Evolutionary conservation across 345 rosid species (phyloP).

Genomic region (Ricinus communis): DNA sequence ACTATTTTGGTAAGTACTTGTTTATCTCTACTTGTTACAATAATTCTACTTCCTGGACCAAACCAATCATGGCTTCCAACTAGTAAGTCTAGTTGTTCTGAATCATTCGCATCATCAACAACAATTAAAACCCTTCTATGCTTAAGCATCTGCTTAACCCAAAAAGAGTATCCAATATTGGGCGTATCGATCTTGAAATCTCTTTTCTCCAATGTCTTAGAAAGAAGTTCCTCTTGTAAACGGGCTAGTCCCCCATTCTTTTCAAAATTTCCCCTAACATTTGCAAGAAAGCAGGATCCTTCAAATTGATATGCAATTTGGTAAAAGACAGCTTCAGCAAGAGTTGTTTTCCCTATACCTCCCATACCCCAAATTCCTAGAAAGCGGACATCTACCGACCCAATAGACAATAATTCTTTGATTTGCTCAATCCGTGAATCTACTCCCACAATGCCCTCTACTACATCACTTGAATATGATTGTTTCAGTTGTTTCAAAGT

Average conservation of each 20-base stretch:
- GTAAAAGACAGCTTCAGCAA: slow-evolving; percentile 9
- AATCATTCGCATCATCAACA: slow-evolving; percentile 9
- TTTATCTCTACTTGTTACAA: slow-evolving; percentile 15
- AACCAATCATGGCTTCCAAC: not conserved
- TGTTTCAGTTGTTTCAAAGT: not conserved
- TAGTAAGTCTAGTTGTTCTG: not conserved
- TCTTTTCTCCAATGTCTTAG: not conserved
- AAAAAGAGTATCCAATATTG: not conserved
- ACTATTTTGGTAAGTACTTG: slow-evolving; percentile 6
- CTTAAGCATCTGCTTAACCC: not conserved
- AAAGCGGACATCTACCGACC: not conserved
- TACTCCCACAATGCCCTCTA: slow-evolving; percentile 16
- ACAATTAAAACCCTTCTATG: not conserved
- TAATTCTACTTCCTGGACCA: slow-evolving; percentile 15
- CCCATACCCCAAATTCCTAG: slow-evolving; percentile 28
- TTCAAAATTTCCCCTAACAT: slow-evolving; percentile 14
- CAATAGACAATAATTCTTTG: not conserved
- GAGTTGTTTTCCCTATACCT: slow-evolving; percentile 18
- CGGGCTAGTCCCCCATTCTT: slow-evolving; percentile 8
- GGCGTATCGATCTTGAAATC: not conserved
- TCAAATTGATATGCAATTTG: not conserved
- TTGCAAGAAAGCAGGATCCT: slow-evolving; percentile 15
- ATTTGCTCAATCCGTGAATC: slow-evolving; percentile 15
- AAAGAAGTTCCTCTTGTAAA: not conserved
- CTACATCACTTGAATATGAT: not conserved